Evolutionary conservation across 352 stramenopile species (phyloP).

Genomic region (Pythium aristosporum): DNA sequence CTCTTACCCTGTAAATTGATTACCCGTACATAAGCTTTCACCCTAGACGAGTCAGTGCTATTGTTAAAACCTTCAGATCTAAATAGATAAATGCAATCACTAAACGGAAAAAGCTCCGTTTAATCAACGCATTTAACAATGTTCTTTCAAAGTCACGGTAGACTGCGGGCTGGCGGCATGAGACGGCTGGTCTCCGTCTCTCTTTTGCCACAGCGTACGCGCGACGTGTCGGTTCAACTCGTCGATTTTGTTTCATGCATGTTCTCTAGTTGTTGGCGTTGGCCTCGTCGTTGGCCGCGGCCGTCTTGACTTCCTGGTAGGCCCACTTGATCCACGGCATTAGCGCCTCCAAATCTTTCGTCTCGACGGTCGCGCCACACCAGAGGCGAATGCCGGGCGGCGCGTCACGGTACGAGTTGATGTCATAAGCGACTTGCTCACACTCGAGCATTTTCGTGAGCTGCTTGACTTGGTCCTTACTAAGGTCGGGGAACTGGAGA

Average conservation of each 20-base stretch:
- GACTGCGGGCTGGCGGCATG: neutral
- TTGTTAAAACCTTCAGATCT: neutral
- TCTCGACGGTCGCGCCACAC: slow-evolving; percentile 99
- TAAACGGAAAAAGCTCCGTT: neutral
- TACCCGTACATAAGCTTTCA: neutral
- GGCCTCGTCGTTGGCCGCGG: slow-evolving; percentile 23
- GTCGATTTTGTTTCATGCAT: neutral
- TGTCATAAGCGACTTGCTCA: slow-evolving; percentile 96
- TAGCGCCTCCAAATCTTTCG: slow-evolving; percentile 95
- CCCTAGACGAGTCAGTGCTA: no score
- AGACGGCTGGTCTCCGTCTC: neutral
- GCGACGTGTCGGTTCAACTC: neutral
- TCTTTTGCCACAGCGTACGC: neutral
- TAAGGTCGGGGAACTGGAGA: slow-evolving; percentile 91
- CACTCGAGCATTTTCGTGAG: slow-evolving; percentile 95
- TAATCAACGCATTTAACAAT: no score
- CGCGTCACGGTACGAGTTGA: slow-evolving; percentile 98
- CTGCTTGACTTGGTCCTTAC: slow-evolving; percentile 95
- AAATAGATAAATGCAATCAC: neutral
- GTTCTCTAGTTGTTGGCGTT: neutral
- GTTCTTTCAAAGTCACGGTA: neutral
- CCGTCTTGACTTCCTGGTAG: slow-evolving; percentile 90
- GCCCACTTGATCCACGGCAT: slow-evolving; percentile 99
- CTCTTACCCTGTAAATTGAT: neutral
- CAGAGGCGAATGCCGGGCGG: slow-evolving; percentile 98